Conservation (phyloP, 768 basidiomycete genomes). For the Serendipita sp. region DNA sequence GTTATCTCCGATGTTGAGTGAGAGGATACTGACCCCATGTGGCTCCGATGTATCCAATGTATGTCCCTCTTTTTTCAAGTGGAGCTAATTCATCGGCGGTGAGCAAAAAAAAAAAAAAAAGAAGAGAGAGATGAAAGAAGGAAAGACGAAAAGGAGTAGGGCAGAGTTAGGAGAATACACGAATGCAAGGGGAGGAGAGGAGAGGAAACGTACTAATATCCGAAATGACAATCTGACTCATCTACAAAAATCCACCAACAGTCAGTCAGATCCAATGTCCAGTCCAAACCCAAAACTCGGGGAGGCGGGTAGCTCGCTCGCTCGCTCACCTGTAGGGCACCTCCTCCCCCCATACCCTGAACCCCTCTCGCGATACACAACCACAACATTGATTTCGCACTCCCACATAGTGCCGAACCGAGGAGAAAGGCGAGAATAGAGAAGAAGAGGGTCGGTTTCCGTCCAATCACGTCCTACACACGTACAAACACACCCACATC, state of each 20-base stretch:
- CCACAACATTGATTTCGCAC: conserved; percentile 65
- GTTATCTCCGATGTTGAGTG: neutral
- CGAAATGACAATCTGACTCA: conserved; percentile 61
- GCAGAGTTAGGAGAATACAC: too few relatives aligned
- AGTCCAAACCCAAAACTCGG: neutral
- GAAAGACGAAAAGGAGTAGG: too few relatives aligned
- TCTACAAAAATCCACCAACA: conserved; percentile 14
- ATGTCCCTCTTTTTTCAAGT: conserved; percentile 49
- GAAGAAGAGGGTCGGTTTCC: conserved; percentile 10
- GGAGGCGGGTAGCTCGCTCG: neutral
- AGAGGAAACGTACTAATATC: conserved; percentile 36
- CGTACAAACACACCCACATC: conserved; percentile 7
- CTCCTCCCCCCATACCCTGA: conserved; percentile 73
- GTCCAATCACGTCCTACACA: conserved; percentile 10
- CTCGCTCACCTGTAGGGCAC: conserved; percentile 36
- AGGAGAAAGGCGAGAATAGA: conserved; percentile 11
- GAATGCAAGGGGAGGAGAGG: neutral
- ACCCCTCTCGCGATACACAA: conserved; percentile 59
- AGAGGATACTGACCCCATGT: conserved; percentile 50
- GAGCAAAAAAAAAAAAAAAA: too few relatives aligned
- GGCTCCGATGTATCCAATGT: conserved; percentile 55
- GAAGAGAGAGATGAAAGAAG: too few relatives aligned
- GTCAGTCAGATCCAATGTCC: neutral
- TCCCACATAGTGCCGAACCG: conserved; percentile 59
- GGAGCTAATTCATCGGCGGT: conserved; percentile 5